Evolutionary conservation across 768 basidiomycete genomes (phyloP).

Genomic region (Pisolithus microcarpus): DNA sequence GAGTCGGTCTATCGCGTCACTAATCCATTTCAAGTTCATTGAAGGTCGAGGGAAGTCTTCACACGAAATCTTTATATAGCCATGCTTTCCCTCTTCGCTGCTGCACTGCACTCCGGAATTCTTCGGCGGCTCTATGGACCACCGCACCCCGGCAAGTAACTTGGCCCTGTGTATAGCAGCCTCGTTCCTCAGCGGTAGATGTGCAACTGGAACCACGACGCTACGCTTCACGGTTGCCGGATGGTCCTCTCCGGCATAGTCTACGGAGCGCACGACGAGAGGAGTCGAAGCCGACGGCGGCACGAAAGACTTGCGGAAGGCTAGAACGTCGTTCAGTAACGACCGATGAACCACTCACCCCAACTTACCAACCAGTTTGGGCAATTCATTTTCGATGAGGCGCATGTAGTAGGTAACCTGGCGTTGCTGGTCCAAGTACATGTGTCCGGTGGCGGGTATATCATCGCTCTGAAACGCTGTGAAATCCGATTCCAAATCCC

Average conservation of each 20-base stretch:
- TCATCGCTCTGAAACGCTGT: slow-evolving; percentile 42
- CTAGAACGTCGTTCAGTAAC: slow-evolving; percentile 32
- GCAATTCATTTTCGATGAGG: slow-evolving; percentile 84
- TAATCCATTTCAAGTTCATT: slow-evolving; percentile 94
- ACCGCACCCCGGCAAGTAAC: slow-evolving; percentile 82
- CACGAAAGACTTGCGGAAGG: slow-evolving; percentile 73
- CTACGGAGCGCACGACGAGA: slow-evolving; percentile 64
- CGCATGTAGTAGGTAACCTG: slow-evolving; percentile 71
- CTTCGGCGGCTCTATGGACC: slow-evolving; percentile 67
- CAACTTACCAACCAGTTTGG: slow-evolving; percentile 69
- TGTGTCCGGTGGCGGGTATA: slow-evolving; percentile 61
- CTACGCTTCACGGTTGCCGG: slow-evolving; percentile 65
- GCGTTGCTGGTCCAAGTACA: slow-evolving; percentile 67
- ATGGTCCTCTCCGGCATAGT: slow-evolving; percentile 72
- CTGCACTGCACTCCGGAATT: slow-evolving; percentile 52
- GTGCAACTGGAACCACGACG: slow-evolving; percentile 67
- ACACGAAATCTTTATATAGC: slow-evolving; percentile 86
- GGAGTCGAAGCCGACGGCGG: slow-evolving; percentile 55
- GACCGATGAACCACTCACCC: slow-evolving; percentile 2
- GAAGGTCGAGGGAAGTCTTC: slow-evolving; percentile 76
- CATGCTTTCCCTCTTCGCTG: slow-evolving; percentile 47
- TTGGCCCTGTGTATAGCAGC: slow-evolving; percentile 77
- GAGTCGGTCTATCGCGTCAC: slow-evolving; percentile 74
- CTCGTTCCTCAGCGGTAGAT: slow-evolving; percentile 58
- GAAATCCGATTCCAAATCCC: slow-evolving; percentile 31